Conservation (phyloP, 495 filamentous ascomycete genomes). For the Penicillium manginii region DNA sequence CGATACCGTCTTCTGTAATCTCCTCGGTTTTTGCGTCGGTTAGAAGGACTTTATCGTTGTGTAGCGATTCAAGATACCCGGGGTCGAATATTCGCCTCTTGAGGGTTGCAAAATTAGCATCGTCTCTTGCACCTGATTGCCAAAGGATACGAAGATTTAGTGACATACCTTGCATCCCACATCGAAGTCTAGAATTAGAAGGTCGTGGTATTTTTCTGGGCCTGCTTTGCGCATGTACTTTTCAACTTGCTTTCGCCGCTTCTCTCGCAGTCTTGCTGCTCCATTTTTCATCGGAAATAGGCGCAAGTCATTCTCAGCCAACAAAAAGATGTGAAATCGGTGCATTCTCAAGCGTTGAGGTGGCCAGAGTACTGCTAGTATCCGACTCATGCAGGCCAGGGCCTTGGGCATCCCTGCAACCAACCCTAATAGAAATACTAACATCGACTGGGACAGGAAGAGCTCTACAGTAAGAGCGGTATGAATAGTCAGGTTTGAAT, state of each 20-base stretch:
- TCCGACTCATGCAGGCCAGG: too few relatives aligned
- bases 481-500: too few relatives aligned
- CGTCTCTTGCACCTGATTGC: not conserved
- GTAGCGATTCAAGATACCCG: constrained; percentile 26
- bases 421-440: too few relatives aligned
- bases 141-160: not conserved
- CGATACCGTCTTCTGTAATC: not conserved
- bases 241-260: constrained; percentile 34
- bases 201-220: constrained; percentile 58
- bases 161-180: constrained; percentile 54
- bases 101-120: not conserved
- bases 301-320: constrained; percentile 39
- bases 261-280: constrained; percentile 34
- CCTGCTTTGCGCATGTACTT: constrained; percentile 46
- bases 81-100: constrained; percentile 47
- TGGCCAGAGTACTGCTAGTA: too few relatives aligned
- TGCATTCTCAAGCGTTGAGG: constrained; percentile 31
- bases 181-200: constrained; percentile 56
- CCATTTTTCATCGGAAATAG: constrained; percentile 36
- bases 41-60: constrained; percentile 32
- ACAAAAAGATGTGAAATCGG: constrained; percentile 27
- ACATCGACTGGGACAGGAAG: too few relatives aligned
- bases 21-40: not conserved
- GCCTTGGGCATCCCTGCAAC: too few relatives aligned
- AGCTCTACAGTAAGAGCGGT: too few relatives aligned